phyloP scores from a whole-genome alignment of 805 yeast genomes.

The Starmera amethionina region DNA sequence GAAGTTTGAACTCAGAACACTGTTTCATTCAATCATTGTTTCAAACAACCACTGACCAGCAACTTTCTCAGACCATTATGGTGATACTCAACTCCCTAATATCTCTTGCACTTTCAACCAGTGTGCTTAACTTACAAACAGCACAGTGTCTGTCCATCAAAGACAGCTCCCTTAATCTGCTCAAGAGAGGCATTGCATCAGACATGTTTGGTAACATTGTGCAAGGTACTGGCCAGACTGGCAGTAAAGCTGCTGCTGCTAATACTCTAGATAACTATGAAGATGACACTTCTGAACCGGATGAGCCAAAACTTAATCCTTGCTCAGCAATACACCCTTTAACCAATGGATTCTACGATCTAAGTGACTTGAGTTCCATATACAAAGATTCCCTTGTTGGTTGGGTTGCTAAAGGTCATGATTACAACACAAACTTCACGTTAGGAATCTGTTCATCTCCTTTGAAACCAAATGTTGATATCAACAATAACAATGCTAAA shows the following conservation, averaged over 20 bases:
- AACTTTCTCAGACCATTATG: too few species aligned
- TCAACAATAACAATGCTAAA: conserved; percentile 17
- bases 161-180: not conserved
- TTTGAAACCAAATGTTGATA: conserved; percentile 18
- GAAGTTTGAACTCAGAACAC: too few species aligned
- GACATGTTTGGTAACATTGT: not conserved
- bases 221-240: conserved; percentile 1
- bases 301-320: conserved; percentile 18
- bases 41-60: too few species aligned
- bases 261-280: conserved; percentile 1
- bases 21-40: too few species aligned
- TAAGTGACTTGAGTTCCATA: conserved; percentile 20
- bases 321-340: conserved; percentile 34
- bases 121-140: too few species aligned
- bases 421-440: conserved; percentile 63
- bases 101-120: too few species aligned
- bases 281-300: conserved; percentile 6
- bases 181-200: not conserved
- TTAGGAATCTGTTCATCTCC: conserved; percentile 63
- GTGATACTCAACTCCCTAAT: too few species aligned
- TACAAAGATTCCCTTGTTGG: conserved; percentile 23
- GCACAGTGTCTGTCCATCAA: too few species aligned
- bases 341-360: conserved; percentile 28
- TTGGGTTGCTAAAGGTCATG: conserved; percentile 67
- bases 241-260: not conserved